These are phyloP conservation scores for Acer negundo DNA, from an alignment of 345 rosid species.

Conservation along the genomic window DNA sequence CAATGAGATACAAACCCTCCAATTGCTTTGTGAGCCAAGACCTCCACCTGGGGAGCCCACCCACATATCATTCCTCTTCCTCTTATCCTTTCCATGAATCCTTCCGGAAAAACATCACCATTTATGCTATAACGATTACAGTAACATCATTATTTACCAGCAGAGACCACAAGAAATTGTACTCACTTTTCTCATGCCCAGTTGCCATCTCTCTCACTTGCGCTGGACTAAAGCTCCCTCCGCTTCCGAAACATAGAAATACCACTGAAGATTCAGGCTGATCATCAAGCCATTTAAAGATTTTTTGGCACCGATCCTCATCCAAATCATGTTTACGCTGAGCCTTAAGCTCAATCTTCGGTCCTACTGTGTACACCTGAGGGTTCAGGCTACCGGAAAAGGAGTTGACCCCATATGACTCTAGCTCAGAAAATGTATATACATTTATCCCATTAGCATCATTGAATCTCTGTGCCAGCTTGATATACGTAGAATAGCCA, in stretches of 20 bases:
- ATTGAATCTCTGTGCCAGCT: constrained; percentile 38
- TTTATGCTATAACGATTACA: background rate
- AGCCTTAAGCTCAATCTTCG: constrained; percentile 33
- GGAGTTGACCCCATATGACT: constrained; percentile 33
- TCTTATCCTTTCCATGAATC: constrained; percentile 30
- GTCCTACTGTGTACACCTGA: constrained; percentile 47
- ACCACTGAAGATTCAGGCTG: constrained; percentile 49
- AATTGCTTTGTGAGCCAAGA: constrained; percentile 34
- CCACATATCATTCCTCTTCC: constrained; percentile 30
- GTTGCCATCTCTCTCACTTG: constrained; percentile 50
- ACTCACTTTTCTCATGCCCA: constrained; percentile 42
- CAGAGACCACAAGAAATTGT: constrained; percentile 34
- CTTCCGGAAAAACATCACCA: constrained; percentile 29
- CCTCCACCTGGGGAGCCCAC: constrained; percentile 49
- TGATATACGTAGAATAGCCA: constrained; percentile 36
- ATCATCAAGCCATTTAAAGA: constrained; percentile 52
- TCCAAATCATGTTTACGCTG: constrained; percentile 26
- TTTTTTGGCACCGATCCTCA: constrained; percentile 11
- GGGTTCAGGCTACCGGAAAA: constrained; percentile 28
- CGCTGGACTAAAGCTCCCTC: constrained; percentile 23
- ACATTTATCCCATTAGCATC: constrained; percentile 44
- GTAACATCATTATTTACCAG: background rate
- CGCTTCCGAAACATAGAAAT: constrained; percentile 55
- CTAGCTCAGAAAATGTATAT: constrained; percentile 43
- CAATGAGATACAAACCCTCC: constrained; percentile 53